Evolutionary conservation across 2,329 filamentous ascomycete genomes (phyloP).

Genomic region (Xylariaceae sp.): DNA sequence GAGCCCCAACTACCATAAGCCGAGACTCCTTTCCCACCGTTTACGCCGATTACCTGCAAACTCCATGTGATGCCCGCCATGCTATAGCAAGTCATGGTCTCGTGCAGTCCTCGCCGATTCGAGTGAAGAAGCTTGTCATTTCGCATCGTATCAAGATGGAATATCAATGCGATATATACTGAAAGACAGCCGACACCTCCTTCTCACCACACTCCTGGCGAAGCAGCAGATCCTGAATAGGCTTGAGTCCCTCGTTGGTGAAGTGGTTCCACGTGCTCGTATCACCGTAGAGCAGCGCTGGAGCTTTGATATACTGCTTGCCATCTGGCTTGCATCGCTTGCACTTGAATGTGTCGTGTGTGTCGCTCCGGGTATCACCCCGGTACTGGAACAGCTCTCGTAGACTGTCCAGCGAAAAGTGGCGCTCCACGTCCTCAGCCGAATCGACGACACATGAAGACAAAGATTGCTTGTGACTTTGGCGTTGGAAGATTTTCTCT

Average conservation of each 20-base stretch:
- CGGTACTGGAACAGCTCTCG: conserved; percentile 94
- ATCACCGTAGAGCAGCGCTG: conserved; percentile 94
- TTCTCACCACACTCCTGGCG: conserved; percentile 76
- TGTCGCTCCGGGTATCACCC: conserved; percentile 80
- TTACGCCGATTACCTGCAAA: no score
- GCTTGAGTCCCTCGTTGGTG: conserved; percentile 70
- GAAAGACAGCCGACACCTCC: conserved; percentile 91
- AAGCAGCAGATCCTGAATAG: conserved; percentile 86
- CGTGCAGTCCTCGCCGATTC: no score
- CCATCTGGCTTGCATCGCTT: conserved; percentile 89
- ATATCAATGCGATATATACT: conserved; percentile 84
- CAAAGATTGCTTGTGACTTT: conserved; percentile 95
- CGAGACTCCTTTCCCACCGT: no score
- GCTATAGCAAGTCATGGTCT: no score
- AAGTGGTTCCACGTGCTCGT: conserved; percentile 99
- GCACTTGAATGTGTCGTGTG: conserved; percentile 98
- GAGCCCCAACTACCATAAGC: no score
- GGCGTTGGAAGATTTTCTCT: conserved; percentile 98
- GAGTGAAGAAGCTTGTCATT: no score
- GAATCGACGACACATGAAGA: conserved; percentile 96
- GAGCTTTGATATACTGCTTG: conserved; percentile 81
- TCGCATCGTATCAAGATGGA: no score
- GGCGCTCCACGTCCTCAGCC: conserved; percentile 92
- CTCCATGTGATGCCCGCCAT: no score
- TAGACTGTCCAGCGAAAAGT: conserved; percentile 88